Base-by-base conservation (phyloP, 805 yeast genomes). In the Spathaspora passalidarum region DNA sequence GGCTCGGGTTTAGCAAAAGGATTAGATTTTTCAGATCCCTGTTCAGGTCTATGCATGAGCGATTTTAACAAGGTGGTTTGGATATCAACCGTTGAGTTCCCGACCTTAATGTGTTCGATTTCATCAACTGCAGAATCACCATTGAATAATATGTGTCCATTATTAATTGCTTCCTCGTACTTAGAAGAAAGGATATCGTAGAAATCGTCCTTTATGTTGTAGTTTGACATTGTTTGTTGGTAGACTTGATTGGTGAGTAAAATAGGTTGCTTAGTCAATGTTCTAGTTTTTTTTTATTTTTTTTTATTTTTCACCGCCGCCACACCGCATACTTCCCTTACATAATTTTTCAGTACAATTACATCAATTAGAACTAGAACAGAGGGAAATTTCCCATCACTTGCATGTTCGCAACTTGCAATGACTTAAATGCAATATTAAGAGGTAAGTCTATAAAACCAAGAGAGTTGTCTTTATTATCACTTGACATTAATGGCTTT, bases 1-100 rank as follows among this genome's bases (percentile, higher is more conserved):
- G 86, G 86, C 54, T 88, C 96, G 0, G 96, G 92, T 17, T 81
- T 77, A 41, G 77, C 76, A 66, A 94, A 92, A 2, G 98, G 98
- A 57, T 89, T 80, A 45, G 66, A 65, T 5, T 72, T 65, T 3
- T 60, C 53, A 2, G 69, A 63, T 0, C 75, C 73, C 34, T 65
- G 61, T 32, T 67, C 75, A 21, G 77, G 75, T 41, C 75, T 62
- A 42, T 58, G 66, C 50, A 53, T 59, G 47, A 67, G 67, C 9
- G 75, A 63, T 32, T 57, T 51, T 23, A 72, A 56, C 17, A 63
- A 53, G 1, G 71, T 68, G 21, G 63, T 56, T 46, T 66, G 68
- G 37, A 61, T 57, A 3, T 60, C 54, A 17, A 61, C 22, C 1
- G 48, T 47, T 11, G 47, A 37, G 11, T 50, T 56, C 9, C 49